Evolutionary conservation across 2,329 filamentous ascomycete species (phyloP).

Genomic region (Colletotrichum noveboracense): DNA sequence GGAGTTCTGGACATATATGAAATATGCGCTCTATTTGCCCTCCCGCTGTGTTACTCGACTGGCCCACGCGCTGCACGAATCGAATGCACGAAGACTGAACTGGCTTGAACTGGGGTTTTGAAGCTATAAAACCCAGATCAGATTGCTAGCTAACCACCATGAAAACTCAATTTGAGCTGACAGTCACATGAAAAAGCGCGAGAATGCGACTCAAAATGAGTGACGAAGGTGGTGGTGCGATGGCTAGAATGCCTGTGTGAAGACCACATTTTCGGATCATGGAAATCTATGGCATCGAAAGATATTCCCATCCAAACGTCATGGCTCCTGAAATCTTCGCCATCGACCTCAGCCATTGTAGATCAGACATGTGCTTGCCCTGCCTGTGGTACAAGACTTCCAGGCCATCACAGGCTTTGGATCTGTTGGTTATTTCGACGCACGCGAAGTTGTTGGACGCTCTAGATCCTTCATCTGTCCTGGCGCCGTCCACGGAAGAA

Average conservation of each 20-base stretch:
- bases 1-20: not conserved
- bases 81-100: rapidly evolving
- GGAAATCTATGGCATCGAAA: not conserved
- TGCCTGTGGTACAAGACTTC: not conserved
- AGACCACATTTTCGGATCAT: not conserved
- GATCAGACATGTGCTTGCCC: not conserved
- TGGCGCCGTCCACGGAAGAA: not conserved
- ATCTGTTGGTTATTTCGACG: not conserved
- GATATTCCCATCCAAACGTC: not conserved
- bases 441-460: not conserved
- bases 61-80: not conserved
- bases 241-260: not conserved
- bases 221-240: not conserved
- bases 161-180: not conserved
- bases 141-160: not conserved
- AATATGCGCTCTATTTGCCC: not conserved
- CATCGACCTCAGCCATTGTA: not conserved
- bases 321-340: not conserved
- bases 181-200: not conserved
- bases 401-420: not conserved
- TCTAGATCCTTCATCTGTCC: not conserved
- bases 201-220: not conserved
- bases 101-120: rapidly evolving
- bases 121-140: not conserved
- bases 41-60: not conserved